Base-by-base conservation (phyloP, 768 basidiomycete species). In the Pleurotus ostreatus region DNA sequence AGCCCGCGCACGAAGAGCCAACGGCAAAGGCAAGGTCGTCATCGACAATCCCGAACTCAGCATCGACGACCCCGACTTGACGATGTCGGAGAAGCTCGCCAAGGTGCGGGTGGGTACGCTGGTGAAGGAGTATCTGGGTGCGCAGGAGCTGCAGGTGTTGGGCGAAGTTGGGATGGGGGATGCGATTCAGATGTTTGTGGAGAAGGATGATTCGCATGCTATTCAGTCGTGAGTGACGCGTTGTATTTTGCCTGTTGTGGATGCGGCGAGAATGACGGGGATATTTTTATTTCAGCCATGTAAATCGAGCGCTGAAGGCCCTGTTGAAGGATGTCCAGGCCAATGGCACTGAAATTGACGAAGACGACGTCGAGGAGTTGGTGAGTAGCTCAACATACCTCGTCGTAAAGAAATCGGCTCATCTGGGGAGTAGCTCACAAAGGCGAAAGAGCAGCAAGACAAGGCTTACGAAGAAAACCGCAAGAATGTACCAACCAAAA, bases 201-300 rank as follows among this genome's bases (percentile, higher is more conserved):
- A 98, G 70, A 99, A 99, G 78, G 96, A 98, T 65, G 94, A 97
- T 69, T 85, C 83, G 25, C 90, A 94, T 74, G 93, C 96, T 7
- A 96, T 99, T 66, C 82, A 86, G 61, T 81, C 76, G 94, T 94
- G 61, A 61, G 89, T 81, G 3, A 12, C n/a, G 34, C 4, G 15
- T 30, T 34, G 16, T 26, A n/a, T n/a, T n/a, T n/a, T n/a, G n/a
- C n/a, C n/a, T n/a, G 34, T 39, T 23, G 26, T 55, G 34, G 22
- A 6, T 40, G 34, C 47, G 44, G 44, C 53, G 34, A 55, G 52
- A 9, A 43, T 53, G 53, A 30, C 18, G 39, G 43, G 15, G 16
- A 8, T 30, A 23, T 13, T 61, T 11, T 34, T 11, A 34, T 34
- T 34, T 11, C 9, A 92, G 90, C 44, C 90, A 92, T 69, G 90